These are phyloP conservation scores for Mentha longifolia DNA, from an alignment of 257 asterid species.

Conservation along the genomic window DNA sequence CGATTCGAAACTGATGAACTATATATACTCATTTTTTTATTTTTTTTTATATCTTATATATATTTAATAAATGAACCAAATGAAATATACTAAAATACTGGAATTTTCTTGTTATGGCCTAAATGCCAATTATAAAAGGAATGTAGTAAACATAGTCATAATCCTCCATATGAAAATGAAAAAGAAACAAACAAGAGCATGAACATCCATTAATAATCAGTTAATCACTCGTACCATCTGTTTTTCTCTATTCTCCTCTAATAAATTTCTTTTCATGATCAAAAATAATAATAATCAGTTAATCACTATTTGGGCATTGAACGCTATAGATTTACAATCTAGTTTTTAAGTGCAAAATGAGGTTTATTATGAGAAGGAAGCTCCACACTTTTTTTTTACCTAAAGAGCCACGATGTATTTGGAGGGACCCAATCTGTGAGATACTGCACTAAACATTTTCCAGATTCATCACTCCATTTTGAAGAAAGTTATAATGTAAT, in stretches of 20 bases:
- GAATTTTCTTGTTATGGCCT: not conserved
- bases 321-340: slow-evolving; percentile 35
- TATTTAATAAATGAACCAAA: too few relatives aligned
- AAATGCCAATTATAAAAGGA: not conserved
- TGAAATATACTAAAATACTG: too few relatives aligned
- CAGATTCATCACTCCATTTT: slow-evolving; percentile 2
- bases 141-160: not conserved
- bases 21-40: too few relatives aligned
- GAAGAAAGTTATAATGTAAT: not conserved
- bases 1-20: too few relatives aligned
- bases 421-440: slow-evolving; percentile 5
- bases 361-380: slow-evolving; percentile 8
- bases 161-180: not conserved
- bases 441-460: slow-evolving; percentile 20
- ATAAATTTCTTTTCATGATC: too few relatives aligned
- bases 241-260: too few relatives aligned
- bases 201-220: not conserved
- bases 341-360: slow-evolving; percentile 24
- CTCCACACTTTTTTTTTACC: slow-evolving; percentile 38
- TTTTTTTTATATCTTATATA: too few relatives aligned
- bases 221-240: too few relatives aligned
- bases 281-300: not conserved
- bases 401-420: slow-evolving; percentile 15
- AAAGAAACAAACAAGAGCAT: too few relatives aligned
- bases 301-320: not conserved